These are phyloP conservation scores for Dendrobium nobile DNA, from an alignment of 106 monocot species.

Conservation along the genomic window DNA sequence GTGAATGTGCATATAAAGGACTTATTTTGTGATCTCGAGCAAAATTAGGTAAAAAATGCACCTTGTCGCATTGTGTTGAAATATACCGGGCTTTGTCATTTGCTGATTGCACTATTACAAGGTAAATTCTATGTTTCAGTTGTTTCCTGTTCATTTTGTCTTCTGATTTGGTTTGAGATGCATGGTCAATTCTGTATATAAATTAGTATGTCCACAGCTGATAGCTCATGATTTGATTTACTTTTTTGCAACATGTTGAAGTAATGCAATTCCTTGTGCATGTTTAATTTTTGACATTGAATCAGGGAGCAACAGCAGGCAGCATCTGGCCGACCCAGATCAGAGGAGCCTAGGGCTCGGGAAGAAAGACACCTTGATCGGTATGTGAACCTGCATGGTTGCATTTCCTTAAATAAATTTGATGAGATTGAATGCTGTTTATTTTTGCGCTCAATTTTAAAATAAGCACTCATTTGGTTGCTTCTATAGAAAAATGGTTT, in stretches of 20 bases:
- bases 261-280: neutral
- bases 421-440: no score
- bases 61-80: no score
- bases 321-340: constrained; percentile 42
- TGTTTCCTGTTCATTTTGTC: no score
- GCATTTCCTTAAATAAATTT: neutral
- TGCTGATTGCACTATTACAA: no score
- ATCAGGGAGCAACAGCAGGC: constrained; percentile 69
- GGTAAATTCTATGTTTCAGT: no score
- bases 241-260: neutral
- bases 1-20: no score
- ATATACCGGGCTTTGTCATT: no score
- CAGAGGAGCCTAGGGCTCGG: constrained; percentile 73
- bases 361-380: constrained; percentile 58
- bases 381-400: constrained; percentile 10
- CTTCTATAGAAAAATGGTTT: no score
- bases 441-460: neutral
- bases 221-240: neutral
- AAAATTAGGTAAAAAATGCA: no score
- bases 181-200: neutral
- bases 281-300: neutral
- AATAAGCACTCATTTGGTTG: neutral
- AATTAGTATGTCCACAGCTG: neutral
- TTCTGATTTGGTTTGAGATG: neutral
- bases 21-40: no score